A percentile compares a stretch with the other conserved stretches of the same genome.
Conservation (phyloP, 202 grass and related monocot species). For the Zoysia matrella region DNA sequence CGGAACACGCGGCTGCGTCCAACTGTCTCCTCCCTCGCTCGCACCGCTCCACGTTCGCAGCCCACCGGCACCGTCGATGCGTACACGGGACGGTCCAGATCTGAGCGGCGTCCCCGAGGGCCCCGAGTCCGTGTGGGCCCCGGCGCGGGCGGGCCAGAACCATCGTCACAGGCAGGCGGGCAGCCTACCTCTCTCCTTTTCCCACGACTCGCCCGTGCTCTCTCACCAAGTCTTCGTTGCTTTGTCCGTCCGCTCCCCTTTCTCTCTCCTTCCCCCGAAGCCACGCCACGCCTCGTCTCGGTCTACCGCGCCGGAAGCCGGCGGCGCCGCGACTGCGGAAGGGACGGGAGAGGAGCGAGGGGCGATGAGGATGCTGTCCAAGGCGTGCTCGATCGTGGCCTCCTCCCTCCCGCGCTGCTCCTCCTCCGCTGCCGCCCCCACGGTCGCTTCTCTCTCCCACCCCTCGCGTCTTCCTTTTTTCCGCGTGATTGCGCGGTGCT, state of each 20-base stretch:
- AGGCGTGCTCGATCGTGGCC: slow-evolving; percentile 67
- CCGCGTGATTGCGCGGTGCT: neutral
- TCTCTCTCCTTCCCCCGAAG: slow-evolving; percentile 21
- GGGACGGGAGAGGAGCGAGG: neutral
- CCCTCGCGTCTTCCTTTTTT: neutral
- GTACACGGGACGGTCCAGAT: neutral
- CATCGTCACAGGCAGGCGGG: slow-evolving; percentile 32
- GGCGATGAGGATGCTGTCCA: slow-evolving; percentile 66
- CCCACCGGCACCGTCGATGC: neutral
- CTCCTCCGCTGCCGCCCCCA: slow-evolving; percentile 45
- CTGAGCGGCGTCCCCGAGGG: neutral
- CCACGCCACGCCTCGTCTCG: neutral
- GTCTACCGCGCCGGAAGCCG: neutral
- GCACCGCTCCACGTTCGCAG: no score
- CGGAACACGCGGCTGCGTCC: slow-evolving; percentile 1
- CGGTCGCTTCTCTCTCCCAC: slow-evolving; percentile 28
- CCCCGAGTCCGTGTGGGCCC: slow-evolving; percentile 15
- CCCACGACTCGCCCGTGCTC: slow-evolving; percentile 18
- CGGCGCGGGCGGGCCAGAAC: slow-evolving; percentile 39
- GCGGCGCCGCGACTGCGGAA: slow-evolving; percentile 21
- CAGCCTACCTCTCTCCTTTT: slow-evolving; percentile 16
- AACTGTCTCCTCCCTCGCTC: neutral
- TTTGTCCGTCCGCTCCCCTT: neutral
- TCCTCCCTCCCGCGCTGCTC: slow-evolving; percentile 73
- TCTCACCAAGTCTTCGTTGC: neutral